Conservation (phyloP, 2,329 filamentous ascomycete species). For the Didymella exigua region DNA sequence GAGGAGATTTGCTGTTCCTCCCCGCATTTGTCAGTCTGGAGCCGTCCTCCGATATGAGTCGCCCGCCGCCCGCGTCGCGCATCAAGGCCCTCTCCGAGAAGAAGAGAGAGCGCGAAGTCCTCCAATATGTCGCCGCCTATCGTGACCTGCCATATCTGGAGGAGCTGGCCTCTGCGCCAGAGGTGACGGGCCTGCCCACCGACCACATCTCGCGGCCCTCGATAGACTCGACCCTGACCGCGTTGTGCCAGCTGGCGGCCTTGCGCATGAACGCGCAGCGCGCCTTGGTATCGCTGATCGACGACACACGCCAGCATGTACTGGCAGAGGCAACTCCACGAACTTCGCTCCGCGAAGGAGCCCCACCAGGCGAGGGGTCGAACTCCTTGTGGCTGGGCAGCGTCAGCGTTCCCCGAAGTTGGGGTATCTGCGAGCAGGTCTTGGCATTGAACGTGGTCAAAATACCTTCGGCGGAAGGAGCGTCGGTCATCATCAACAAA, state of each 20-base stretch:
- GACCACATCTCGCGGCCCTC: conserved; percentile 28
- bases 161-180: conserved; percentile 4
- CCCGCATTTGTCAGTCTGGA: neutral
- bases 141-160: conserved; percentile 31
- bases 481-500: conserved; percentile 16
- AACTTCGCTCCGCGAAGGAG: conserved; percentile 26
- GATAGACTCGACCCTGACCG: conserved; percentile 39
- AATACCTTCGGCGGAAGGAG: neutral
- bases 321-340: conserved; percentile 47
- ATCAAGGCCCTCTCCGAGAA: conserved; percentile 19
- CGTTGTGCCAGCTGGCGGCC: conserved; percentile 45
- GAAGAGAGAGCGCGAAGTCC: conserved; percentile 37
- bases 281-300: conserved; percentile 47
- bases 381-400: conserved; percentile 37
- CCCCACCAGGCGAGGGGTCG: conserved; percentile 1
- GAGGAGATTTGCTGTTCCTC: neutral
- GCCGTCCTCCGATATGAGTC: conserved; percentile 6
- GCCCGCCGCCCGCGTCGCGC: neutral
- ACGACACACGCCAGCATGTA: conserved; percentile 43
- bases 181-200: conserved; percentile 15
- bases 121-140: conserved; percentile 35
- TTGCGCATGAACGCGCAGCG: conserved; percentile 42
- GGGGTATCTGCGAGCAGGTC: conserved; percentile 34
- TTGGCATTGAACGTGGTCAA: conserved; percentile 8
- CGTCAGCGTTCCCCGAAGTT: conserved; percentile 36